Conservation (phyloP, 768 basidiomycete species). For the Sutorius australiensis region DNA sequence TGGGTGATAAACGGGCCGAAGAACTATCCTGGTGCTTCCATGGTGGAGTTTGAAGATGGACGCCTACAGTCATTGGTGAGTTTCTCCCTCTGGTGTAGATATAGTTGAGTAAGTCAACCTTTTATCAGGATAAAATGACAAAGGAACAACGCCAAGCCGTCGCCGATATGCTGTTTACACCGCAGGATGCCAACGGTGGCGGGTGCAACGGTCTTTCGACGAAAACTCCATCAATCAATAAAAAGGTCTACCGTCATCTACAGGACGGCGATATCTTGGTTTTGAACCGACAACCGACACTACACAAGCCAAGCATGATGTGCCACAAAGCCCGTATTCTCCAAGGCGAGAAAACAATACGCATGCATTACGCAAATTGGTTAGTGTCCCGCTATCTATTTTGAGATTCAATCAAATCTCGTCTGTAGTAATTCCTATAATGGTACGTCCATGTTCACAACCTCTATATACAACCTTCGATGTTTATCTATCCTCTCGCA, state of each 20-base stretch:
- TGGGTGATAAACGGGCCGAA: slow-evolving; percentile 89
- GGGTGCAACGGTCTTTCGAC: slow-evolving; percentile 63
- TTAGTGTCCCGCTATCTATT: slow-evolving; percentile 35
- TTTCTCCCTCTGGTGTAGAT: not conserved
- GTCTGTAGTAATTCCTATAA: slow-evolving; percentile 89
- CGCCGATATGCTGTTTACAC: slow-evolving; percentile 92
- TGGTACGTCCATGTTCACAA: slow-evolving; percentile 44
- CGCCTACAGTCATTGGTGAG: slow-evolving; percentile 75
- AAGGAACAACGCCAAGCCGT: slow-evolving; percentile 91
- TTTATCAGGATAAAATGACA: slow-evolving; percentile 70
- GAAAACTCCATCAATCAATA: slow-evolving; percentile 78
- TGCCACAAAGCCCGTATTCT: slow-evolving; percentile 89
- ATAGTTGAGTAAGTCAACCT: slow-evolving; percentile 3
- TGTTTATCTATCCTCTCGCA: slow-evolving; percentile 8
- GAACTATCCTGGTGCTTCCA: slow-evolving; percentile 86
- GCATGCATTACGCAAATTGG: slow-evolving; percentile 99
- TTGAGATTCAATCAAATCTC: slow-evolving; percentile 13
- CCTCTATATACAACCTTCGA: slow-evolving; percentile 1
- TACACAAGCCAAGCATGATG: slow-evolving; percentile 99
- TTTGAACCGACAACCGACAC: slow-evolving; percentile 94
- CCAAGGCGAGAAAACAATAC: slow-evolving; percentile 95
- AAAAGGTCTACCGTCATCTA: slow-evolving; percentile 96
- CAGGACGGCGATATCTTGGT: slow-evolving; percentile 93
- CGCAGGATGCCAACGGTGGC: slow-evolving; percentile 60
- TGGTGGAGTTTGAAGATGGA: slow-evolving; percentile 96